Conservation (phyloP, 1,139 yeast genomes). For the Saccharomyces pastorianus region DNA sequence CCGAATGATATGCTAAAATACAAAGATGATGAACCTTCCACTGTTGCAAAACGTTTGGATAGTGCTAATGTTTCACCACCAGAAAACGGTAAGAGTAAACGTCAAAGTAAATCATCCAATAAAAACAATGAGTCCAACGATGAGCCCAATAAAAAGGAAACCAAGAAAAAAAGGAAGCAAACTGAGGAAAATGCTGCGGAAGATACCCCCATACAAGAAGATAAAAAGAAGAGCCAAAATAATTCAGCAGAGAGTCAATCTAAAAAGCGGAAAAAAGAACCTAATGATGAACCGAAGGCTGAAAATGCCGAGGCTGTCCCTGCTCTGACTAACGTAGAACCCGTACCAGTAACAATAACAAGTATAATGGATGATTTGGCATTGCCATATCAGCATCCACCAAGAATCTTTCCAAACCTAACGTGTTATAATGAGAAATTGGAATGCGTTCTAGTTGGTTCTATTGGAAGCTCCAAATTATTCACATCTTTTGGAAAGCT, state of each 20-base stretch:
- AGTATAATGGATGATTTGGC: constrained; percentile 32
- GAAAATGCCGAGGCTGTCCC: constrained; percentile 4
- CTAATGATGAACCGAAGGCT: constrained; percentile 4
- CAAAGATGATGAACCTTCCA: constrained; percentile 30
- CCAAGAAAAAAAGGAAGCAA: constrained; percentile 10
- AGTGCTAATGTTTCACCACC: constrained; percentile 1
- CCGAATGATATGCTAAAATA: constrained; percentile 27
- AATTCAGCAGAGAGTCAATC: neutral
- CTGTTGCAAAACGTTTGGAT: constrained; percentile 23
- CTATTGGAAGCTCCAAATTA: constrained; percentile 1
- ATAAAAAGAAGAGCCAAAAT: constrained; percentile 5
- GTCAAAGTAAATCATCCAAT: constrained; percentile 5
- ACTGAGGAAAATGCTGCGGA: constrained; percentile 6
- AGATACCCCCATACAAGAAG: constrained; percentile 8
- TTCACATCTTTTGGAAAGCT: constrained; percentile 21
- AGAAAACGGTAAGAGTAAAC: constrained; percentile 2
- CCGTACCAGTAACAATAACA: constrained; percentile 21
- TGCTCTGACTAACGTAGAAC: neutral
- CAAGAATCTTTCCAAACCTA: constrained; percentile 14
- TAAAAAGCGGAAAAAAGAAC: constrained; percentile 13
- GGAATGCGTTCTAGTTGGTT: constrained; percentile 15
- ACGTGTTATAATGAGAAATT: constrained; percentile 17
- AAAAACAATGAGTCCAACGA: too few species aligned
- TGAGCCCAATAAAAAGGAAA: constrained; percentile 3
- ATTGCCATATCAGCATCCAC: constrained; percentile 26